Percentiles rank a stretch among this genome's conserved stretches.
Conservation (phyloP, 768 basidiomycete genomes). For the Porpolomopsis calyptriformis region DNA sequence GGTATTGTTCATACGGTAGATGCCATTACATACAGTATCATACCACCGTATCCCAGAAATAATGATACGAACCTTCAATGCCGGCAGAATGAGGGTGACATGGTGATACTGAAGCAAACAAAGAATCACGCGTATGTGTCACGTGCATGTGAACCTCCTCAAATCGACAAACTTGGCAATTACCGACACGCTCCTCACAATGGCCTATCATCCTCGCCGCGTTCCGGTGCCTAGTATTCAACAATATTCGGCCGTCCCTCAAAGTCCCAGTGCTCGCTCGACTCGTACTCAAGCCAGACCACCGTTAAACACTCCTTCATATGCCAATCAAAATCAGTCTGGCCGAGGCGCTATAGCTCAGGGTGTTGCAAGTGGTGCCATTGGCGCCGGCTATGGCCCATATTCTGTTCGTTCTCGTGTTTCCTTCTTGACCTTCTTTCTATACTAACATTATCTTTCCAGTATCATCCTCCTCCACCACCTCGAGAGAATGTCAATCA, state of each 20-base stretch:
- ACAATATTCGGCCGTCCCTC: constrained; percentile 59
- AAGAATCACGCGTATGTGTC: too few relatives aligned
- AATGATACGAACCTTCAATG: too few relatives aligned
- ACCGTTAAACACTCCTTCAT: constrained; percentile 16
- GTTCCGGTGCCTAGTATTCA: constrained; percentile 36
- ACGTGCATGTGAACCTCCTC: too few relatives aligned
- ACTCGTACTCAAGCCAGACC: constrained; percentile 18
- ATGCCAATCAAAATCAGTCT: constrained; percentile 19
- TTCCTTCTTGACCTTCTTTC: not conserved
- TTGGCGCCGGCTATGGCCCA: constrained; percentile 76
- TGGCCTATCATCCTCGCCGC: constrained; percentile 23
- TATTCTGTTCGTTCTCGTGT: constrained; percentile 54
- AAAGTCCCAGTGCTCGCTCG: constrained; percentile 36
- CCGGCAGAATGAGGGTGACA: too few relatives aligned
- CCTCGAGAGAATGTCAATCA: constrained; percentile 37
- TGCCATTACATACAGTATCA: too few relatives aligned
- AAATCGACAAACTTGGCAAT: too few relatives aligned
- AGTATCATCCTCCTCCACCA: constrained; percentile 47
- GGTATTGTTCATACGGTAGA: too few relatives aligned
- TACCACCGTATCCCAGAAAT: too few relatives aligned
- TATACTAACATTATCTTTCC: constrained; percentile 10
- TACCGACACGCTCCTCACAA: constrained; percentile 7
- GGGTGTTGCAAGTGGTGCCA: constrained; percentile 69
- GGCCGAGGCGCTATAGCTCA: constrained; percentile 53
- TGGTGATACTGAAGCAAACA: too few relatives aligned